Evolutionary conservation across 169 alveolate species (phyloP), one percentile per base, ranked within the genome.

Genomic region (Cryptosporidium baileyi): DNA sequence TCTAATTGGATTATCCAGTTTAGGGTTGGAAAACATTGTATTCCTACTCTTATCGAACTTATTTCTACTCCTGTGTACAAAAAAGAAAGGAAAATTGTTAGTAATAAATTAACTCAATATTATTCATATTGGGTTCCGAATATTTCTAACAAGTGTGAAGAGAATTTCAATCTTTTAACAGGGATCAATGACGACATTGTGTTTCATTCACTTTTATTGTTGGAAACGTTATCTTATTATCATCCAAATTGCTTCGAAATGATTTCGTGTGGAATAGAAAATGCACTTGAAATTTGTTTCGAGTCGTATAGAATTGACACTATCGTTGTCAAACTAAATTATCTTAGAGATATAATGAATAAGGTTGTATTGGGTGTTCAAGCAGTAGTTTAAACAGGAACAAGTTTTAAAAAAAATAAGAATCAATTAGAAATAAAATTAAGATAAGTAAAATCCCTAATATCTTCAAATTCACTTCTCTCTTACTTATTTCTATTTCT

Each of bases 21-120:
- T 38, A 60, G 85, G 22, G 85, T 74, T 54, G 85, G 85, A 3
- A 74, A 41, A 19, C 85, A 74, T 54, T 74, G 85, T 40, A 74
- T 74, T 7, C 41, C 85, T 24, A 38, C 85, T 36, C 59, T 74
- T n/a, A 54, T 74, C 34, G 67, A 51, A 54, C 49, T 74, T 0
- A 54, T 74, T 22, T 52, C 85, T 2, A 74, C 85, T 15, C 85
- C 65, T 36, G 5, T 34, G 9, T 52, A 57, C n/a, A 40, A 36
- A 17, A 51, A 57, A 52, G 67, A 26, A 17, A 34, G 51, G 26
- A 74, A 24, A 74, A 36, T 30, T 32, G 41, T 54, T 15, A 36
- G 44, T 7, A 34, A 43, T 30, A 74, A 57, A 38, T 54, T 74
- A 7, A 15, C 61, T 26, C 67, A 74, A 17, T 74, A 74, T 61